Base-by-base conservation (phyloP, 495 filamentous ascomycete genomes). In the Monascus purpureus region DNA sequence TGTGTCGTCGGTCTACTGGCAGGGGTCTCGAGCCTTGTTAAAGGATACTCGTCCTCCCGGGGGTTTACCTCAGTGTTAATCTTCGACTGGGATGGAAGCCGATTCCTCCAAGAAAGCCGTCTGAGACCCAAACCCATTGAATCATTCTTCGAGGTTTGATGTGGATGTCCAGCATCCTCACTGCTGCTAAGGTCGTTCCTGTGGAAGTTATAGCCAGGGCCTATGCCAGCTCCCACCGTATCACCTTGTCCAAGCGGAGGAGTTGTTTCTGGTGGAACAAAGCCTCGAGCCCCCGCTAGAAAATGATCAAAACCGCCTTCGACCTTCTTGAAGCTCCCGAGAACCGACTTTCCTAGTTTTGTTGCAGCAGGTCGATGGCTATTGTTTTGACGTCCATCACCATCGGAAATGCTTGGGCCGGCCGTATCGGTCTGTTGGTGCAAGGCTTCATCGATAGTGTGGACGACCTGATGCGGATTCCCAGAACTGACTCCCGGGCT, bases 401-500 rank as follows among this genome's bases (percentile, higher is more conserved):
- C 50, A n/a, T 40, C 46, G 9, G 52, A 53, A 22, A 24, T 52
- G 25, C 47, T 46, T 44, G 29, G 11, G 6, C 13, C 12, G 39
- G 13, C 29, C 36, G 36, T 41, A 43, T 36, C 32, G 38, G 25
- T 44, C 49, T 20, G 9, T 9, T 28, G 36, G 13, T 66, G 63
- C 17, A 85, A 51, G n/a, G 69, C 66, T 28, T 85, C 77, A 11
- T 65, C 64, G 7, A 90, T 47, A 3, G 74, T 78, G 34, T 87
- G 81, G 2, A 73, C 78, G 9, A 81, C 67, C 40, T 90, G 70
- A 37, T 93, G 79, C 36, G 82, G 82, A 37, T 87, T 68, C 31
- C 85, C 88, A n/a, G 80, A 75, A 45, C 76, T 90, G 36, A 87
- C 49, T 35, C 92, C 92, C 32, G 66, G 59, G 14, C 67, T 71